Base-by-base conservation (phyloP, 2,329 filamentous ascomycete genomes). In the Pyricularia sp. region DNA sequence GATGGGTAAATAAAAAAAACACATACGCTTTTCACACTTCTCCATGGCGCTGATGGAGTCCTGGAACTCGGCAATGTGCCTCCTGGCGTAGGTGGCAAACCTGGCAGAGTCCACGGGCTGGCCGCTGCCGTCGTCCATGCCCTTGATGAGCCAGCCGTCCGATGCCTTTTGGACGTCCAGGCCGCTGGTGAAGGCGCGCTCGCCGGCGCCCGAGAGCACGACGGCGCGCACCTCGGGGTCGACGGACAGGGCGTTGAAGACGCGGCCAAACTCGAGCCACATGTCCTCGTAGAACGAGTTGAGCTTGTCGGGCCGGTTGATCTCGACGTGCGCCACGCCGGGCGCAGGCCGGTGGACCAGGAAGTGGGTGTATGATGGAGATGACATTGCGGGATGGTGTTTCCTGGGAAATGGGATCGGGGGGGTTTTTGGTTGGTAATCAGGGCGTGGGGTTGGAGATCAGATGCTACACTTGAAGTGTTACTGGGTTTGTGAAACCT, bases 311-410 rank as follows among this genome's bases (percentile, higher is more conserved):
- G 94, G 88, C 1, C 94, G 87, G 82, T 96, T 94, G 80, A 97
- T 97, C 80, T 97, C 90, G 70, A 98, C 91, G 77, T 97, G 92
- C n/a, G 90, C 92, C 66, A 97, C 90, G 81, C 88, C 88, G 75
- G 90, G 93, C 92, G 61, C 88, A 88, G 73, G 96, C 83, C 69
- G 69, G 6, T 70, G 31, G 70, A 72, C 71, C 61, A 72, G 88
- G 87, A 68, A 68, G 31, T 68, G 30, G 58, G 30, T 50, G 33
- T 42, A 66, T 25, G 59, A 50, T 42, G 26, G 14, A 30, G 30
- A 68, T 33, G 67, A 30, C 25, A 61, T 61, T 61, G 1, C 11
- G 20, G 23, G 50, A n/a, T 25, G 58, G 58, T 23, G 9, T 26
- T 36, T 6, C 33, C 5, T 61, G 23, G 58, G n/a, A n/a, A 25